These are phyloP conservation scores for Bondarzewia mesenterica DNA, from an alignment of 1,284 basidiomycete genomes.

Conservation along the genomic window DNA sequence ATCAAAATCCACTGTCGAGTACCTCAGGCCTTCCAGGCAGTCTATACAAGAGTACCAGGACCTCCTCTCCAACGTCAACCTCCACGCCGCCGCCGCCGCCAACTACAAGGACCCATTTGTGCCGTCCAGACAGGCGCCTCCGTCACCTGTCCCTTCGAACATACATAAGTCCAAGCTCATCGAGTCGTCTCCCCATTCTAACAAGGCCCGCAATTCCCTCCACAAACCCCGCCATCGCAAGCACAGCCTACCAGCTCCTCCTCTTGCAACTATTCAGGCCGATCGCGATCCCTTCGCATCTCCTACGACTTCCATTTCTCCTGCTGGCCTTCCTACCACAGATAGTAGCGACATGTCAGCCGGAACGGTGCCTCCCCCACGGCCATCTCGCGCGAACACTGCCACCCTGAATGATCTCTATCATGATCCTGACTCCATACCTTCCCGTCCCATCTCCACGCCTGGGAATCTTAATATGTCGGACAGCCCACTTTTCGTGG, in stretches of 20 bases:
- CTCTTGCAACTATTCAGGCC: conserved; percentile 17
- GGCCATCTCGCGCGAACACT: conserved; percentile 76
- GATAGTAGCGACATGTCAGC: conserved; percentile 21
- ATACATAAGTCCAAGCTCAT: conserved; percentile 24
- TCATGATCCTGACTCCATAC: conserved; percentile 25
- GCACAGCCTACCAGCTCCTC: conserved; percentile 32
- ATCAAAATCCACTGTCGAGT: conserved; percentile 66
- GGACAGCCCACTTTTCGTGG: conserved; percentile 25
- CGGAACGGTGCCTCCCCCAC: conserved; percentile 51
- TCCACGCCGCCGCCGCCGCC: conserved; percentile 44
- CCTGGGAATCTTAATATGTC: conserved; percentile 31
- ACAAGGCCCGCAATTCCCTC: conserved; percentile 43
- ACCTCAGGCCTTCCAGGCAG: conserved; percentile 55
- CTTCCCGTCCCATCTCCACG: conserved; percentile 45
- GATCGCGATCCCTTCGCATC: conserved; percentile 55
- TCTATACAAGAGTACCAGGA: conserved; percentile 65
- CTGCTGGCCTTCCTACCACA: conserved; percentile 5
- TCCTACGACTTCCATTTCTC: conserved; percentile 20
- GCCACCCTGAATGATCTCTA: conserved; percentile 70
- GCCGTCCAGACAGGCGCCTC: conserved; percentile 47
- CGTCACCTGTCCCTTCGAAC: conserved; percentile 33
- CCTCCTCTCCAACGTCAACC: conserved; percentile 52
- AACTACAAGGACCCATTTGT: conserved; percentile 38
- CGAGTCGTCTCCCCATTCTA: conserved; percentile 5
- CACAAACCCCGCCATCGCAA: conserved; percentile 46